Conservation (phyloP, 345 rosid genomes). For the Rhizophora apiculata region DNA sequence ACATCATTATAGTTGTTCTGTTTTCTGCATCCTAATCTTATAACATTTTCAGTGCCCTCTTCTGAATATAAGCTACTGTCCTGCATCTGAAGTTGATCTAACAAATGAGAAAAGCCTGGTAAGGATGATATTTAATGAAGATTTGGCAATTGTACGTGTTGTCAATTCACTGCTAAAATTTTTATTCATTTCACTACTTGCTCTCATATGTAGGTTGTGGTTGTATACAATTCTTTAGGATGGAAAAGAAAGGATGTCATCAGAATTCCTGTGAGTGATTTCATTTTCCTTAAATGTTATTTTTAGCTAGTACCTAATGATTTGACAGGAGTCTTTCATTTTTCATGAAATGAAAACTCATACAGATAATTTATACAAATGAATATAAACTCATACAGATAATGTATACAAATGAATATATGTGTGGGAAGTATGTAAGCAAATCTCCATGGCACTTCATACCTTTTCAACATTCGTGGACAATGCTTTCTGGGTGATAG, state of each 20-base stretch:
- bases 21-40: not conserved
- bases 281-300: constrained; percentile 1
- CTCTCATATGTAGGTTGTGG: constrained; percentile 48
- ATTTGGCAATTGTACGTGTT: not conserved
- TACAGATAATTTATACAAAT: not conserved
- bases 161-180: not conserved
- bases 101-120: constrained; percentile 32
- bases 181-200: not conserved
- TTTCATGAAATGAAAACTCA: not conserved
- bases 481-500: not conserved
- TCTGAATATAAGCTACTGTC: constrained; percentile 47
- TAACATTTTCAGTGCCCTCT: constrained; percentile 35
- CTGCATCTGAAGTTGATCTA: constrained; percentile 39
- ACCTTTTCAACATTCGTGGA: not conserved
- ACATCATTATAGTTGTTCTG: no score
- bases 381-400: not conserved
- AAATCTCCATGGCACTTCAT: not conserved
- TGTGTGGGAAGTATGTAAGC: not conserved
- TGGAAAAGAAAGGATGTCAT: constrained; percentile 81
- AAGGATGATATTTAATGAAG: not conserved
- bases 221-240: constrained; percentile 86
- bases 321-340: not conserved
- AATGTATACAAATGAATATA: not conserved
- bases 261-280: constrained; percentile 66
- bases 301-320: not conserved